Evolutionary conservation across 2,329 filamentous ascomycete species (phyloP).

Genomic region (Cytospora leucostoma): DNA sequence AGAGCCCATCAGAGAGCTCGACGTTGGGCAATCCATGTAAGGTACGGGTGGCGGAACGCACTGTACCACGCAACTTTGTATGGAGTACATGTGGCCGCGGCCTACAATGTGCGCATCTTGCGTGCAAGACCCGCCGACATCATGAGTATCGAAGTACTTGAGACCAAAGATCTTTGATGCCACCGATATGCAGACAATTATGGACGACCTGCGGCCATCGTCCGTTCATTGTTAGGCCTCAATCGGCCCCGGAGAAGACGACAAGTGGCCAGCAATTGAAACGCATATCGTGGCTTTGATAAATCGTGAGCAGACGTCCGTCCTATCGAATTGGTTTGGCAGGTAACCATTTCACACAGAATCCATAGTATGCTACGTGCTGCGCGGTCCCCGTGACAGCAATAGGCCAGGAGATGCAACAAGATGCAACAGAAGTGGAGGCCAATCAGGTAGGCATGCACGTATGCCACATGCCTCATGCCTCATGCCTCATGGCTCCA

Average conservation of each 20-base stretch:
- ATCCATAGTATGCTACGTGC: conserved; percentile 1
- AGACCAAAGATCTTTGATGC: not conserved
- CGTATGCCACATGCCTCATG: conserved; percentile 29
- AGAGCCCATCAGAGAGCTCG: not conserved
- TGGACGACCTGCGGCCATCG: conserved; percentile 17
- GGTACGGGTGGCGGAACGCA: conserved; percentile 21
- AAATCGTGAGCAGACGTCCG: conserved; percentile 3
- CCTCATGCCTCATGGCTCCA: not conserved
- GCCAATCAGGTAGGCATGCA: conserved; percentile 27
- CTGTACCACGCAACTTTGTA: conserved; percentile 18
- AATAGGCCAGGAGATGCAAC: conserved; percentile 18
- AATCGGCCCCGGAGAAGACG: not conserved
- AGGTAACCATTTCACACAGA: conserved; percentile 7
- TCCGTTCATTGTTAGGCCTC: conserved; percentile 16
- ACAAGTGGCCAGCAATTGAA: conserved; percentile 13
- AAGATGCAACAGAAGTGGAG: conserved; percentile 27
- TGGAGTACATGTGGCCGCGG: not conserved
- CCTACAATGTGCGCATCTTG: not conserved
- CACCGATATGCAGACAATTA: not conserved
- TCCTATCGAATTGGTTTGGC: conserved; percentile 24
- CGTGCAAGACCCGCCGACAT: not conserved
- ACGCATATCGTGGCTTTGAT: conserved; percentile 19
- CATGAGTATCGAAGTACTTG: not conserved
- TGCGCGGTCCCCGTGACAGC: conserved; percentile 21
- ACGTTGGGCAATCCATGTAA: conserved; percentile 24